Conservation (phyloP, 1,284 basidiomycete genomes). For the Papiliotrema flavescens region DNA sequence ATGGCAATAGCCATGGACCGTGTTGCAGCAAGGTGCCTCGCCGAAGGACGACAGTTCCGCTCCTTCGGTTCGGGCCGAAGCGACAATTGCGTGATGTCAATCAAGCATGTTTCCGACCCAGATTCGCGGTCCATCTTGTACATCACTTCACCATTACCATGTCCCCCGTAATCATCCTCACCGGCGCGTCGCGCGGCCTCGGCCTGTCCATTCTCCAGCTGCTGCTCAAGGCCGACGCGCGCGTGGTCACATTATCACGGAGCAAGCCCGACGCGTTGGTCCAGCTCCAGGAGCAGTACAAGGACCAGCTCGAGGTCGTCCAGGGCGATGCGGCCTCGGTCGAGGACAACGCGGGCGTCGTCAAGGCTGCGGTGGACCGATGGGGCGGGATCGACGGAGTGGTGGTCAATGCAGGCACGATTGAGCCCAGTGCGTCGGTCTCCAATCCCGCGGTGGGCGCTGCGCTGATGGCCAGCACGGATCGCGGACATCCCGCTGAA, state of each 20-base stretch:
- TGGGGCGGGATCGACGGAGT: conserved; percentile 52
- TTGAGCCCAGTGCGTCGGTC: conserved; percentile 43
- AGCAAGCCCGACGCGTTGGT: conserved; percentile 48
- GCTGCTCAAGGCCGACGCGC: conserved; percentile 47
- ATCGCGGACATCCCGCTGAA: background rate
- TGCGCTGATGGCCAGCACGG: background rate
- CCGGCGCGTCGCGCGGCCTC: conserved; percentile 51
- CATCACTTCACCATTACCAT: conserved; percentile 6
- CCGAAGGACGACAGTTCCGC: too few species aligned
- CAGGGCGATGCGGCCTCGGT: conserved; percentile 51
- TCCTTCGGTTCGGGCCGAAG: too few species aligned
- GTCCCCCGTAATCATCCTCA: conserved; percentile 42
- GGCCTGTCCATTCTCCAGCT: conserved; percentile 51
- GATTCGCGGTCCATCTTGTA: background rate
- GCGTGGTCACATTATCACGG: conserved; percentile 54
- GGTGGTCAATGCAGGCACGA: conserved; percentile 53
- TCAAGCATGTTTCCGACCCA: background rate
- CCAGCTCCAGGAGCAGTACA: conserved; percentile 33
- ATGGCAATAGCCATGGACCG: too few species aligned
- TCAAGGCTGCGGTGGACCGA: conserved; percentile 44
- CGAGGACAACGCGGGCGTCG: conserved; percentile 36
- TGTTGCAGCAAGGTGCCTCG: too few species aligned
- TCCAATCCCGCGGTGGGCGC: background rate
- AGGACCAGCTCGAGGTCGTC: conserved; percentile 25
- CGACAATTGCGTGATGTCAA: background rate